Evolutionary conservation across 2,329 filamentous ascomycete genomes (phyloP), one percentile per base, ranked within the genome.

Genomic region (Verticillium nubilum): DNA sequence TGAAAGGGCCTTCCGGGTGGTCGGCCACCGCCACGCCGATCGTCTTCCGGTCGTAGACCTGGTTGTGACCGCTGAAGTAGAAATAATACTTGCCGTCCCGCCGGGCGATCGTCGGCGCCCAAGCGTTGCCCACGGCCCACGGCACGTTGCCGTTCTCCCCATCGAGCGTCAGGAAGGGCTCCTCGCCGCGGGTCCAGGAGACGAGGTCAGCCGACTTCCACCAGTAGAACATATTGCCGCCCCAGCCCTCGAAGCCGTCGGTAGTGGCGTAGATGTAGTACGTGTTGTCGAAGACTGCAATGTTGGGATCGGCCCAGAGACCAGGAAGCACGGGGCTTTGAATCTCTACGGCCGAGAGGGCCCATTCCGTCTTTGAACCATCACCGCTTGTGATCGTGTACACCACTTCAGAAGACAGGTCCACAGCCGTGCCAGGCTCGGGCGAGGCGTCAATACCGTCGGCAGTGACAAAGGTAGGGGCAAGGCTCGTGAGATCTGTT

Each of bases 51-150:
- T 85, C 76, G 31, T 81, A 72, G 0, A 82, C 82, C 0, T 85
- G 83, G 50, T 78, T 78, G 17, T 80, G 69, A 0, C 79, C 79
- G 37, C 74, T 80, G 70, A 87, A 88, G 70, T 86, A 87, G 28
- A 89, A 82, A 65, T 86, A 88, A 71, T 83, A 89, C 71, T 85
- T 86, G 0, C 83, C 84, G 60, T 83, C 75, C 56, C 82, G 83
- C 55, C 75, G 72, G 1, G 83, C 83, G 2, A 86, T 86, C 57
- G 86, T 85, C 0, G 86, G 86, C 0, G 86, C 86, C 86, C 86
- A 89, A 3, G 87, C 80, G 65, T 88, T 87, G 61, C 87, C 86
- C 1, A 76, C 80, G 0, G 84, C 85, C 86, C 86, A 89, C 1
- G 85, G 84, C 1, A 89, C 78, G 59, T 87, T 80, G 12, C 78